Evolutionary conservation across 2,329 filamentous ascomycete species (phyloP).

Genomic region (Fusarium secorum): DNA sequence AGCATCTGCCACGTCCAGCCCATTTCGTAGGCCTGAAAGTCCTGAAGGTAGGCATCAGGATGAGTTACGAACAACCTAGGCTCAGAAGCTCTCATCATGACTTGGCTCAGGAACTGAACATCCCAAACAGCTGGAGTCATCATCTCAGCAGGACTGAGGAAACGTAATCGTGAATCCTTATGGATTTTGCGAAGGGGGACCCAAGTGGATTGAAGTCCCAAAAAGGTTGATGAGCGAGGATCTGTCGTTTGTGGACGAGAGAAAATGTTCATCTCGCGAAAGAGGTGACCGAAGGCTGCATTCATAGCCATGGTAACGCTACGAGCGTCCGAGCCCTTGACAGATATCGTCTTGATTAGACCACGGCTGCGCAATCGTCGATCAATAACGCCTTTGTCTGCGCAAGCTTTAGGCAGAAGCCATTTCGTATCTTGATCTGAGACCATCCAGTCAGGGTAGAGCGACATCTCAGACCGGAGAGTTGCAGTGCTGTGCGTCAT

Average conservation of each 20-base stretch:
- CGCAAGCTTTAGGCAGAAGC: conserved; percentile 74
- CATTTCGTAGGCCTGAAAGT: conserved; percentile 58
- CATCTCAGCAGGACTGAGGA: conserved; percentile 76
- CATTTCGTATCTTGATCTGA: conserved; percentile 62
- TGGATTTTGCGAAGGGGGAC: conserved; percentile 80
- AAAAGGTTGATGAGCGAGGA: conserved; percentile 52
- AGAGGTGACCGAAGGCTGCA: conserved; percentile 66
- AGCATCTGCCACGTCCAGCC: conserved; percentile 77
- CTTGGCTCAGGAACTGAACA: conserved; percentile 72
- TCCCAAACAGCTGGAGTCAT: conserved; percentile 76
- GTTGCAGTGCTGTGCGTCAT: conserved; percentile 56
- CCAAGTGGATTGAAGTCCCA: conserved; percentile 73
- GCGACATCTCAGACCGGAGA: conserved; percentile 58
- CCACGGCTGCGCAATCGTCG: conserved; percentile 78
- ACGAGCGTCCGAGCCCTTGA: conserved; percentile 70
- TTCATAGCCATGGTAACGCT: conserved; percentile 72
- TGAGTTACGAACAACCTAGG: conserved; percentile 80
- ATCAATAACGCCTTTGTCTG: conserved; percentile 68
- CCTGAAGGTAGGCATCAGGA: conserved; percentile 76
- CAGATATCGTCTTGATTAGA: conserved; percentile 68
- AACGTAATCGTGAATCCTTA: conserved; percentile 75
- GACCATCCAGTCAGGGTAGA: conserved; percentile 55
- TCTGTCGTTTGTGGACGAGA: conserved; percentile 42
- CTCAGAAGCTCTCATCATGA: conserved; percentile 75
- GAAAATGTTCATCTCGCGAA: conserved; percentile 54